Evolutionary conservation across 2,329 filamentous ascomycete species (phyloP), one percentile per base, ranked within the genome.

Genomic region (Periconia macrospinosa): DNA sequence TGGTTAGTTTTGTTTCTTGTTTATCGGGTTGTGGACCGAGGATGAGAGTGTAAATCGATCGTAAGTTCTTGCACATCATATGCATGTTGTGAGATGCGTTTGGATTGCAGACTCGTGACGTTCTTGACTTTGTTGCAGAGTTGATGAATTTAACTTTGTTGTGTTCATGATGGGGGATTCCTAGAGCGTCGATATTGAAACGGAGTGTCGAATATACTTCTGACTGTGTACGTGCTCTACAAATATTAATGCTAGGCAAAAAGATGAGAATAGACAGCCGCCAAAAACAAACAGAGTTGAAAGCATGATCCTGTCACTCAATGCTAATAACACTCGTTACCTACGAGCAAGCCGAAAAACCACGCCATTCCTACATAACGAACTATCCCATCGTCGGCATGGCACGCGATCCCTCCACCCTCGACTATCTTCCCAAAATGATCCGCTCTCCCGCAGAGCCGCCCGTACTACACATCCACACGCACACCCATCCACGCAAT

Each of bases 391-490:
- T 19, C 45, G 5, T 20, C 45, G n/a, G 14, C n/a, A 19, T n/a
- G 17, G 33, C 33, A 37, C 33, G 33, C 33, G 33, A 37, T n/a
- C 33, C 33, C 5, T 37, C 15, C 33, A 14, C 11, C 33, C 15
- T 10, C 33, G 15, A 13, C 33, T 10, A 37, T 37, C 33, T 37
- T 37, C 33, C 33, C 3, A 37, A 10, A 37, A 3, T 6, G 15
- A 14, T 10, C 46, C 46, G 40, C 46, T 19, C 6, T 37, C 58
- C 62, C 65, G 65, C 65, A 68, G 64, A 68, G 65, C 65, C 65
- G 63, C 65, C 61, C 62, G 62, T 63, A 54, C 54, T 49, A 59
- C 61, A 19, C 3, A 8, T 13, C 6, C n/a, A 43, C 41, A 17
- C 18, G 5, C 41, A 30, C 44, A 10, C 17, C 5, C 11, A 17